Conservation (phyloP, 2,329 filamentous ascomycete species). For the Clarireedia homoeocarpa region DNA sequence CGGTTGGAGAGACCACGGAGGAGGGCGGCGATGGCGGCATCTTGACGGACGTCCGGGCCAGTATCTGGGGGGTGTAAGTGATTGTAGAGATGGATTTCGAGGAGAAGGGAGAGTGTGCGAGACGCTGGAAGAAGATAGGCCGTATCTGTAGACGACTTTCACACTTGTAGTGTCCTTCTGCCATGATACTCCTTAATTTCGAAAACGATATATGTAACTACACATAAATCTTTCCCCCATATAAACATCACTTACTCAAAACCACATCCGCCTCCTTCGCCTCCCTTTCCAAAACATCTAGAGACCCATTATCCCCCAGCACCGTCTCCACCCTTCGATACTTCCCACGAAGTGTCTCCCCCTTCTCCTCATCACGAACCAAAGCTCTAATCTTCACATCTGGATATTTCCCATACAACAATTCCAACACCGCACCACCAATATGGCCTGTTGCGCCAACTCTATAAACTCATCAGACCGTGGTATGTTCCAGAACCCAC, state of each 20-base stretch:
- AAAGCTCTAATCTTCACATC: background rate
- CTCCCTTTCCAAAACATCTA: conserved; percentile 8
- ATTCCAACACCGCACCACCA: conserved; percentile 12
- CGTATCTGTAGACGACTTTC: no score
- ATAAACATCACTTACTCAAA: conserved; percentile 5
- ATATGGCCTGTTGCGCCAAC: conserved; percentile 15
- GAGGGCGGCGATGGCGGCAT: conserved; percentile 8
- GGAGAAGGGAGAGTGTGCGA: background rate
- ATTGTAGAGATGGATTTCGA: background rate
- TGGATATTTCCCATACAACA: background rate
- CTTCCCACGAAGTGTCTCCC: background rate
- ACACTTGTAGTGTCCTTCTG: no score
- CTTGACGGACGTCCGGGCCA: conserved; percentile 9
- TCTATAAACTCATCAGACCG: background rate
- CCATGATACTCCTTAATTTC: background rate
- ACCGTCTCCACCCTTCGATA: conserved; percentile 8
- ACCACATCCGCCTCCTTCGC: conserved; percentile 9
- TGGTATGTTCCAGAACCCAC: background rate
- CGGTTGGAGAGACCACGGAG: conserved; percentile 1
- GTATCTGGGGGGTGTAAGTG: background rate
- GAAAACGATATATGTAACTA: no score
- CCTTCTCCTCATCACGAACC: conserved; percentile 7
- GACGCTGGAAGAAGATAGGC: background rate
- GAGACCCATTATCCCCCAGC: conserved; percentile 5
- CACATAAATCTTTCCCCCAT: background rate